These are phyloP conservation scores for Phytophthora colocasiae DNA, from an alignment of 352 stramenopile genomes.

Conservation along the genomic window DNA sequence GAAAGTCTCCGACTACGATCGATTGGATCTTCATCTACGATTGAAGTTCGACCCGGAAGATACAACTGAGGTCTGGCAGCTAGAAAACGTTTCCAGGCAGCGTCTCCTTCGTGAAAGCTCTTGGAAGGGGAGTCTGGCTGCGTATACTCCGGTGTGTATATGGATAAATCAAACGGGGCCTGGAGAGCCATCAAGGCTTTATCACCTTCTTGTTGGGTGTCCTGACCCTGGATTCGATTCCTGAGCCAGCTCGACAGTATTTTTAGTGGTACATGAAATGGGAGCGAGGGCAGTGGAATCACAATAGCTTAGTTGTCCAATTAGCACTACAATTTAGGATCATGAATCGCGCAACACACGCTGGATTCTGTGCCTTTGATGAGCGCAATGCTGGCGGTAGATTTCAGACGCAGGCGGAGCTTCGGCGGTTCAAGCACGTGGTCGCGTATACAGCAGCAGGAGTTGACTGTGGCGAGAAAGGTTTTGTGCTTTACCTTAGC, in stretches of 20 bases:
- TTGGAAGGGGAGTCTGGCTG: slow-evolving; percentile 15
- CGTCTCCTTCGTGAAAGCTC: slow-evolving; percentile 27
- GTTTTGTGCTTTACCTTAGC: slow-evolving; percentile 13
- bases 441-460: slow-evolving; percentile 54
- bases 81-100: slow-evolving; percentile 48
- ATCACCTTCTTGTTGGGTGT: too few species aligned
- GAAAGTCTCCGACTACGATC: slow-evolving; percentile 52
- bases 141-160: slow-evolving; percentile 53
- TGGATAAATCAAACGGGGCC: slow-evolving; percentile 40
- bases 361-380: slow-evolving; percentile 78
- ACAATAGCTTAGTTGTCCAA: too few species aligned
- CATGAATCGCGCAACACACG: slow-evolving; percentile 71
- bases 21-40: slow-evolving; percentile 47
- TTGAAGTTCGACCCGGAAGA: slow-evolving; percentile 49
- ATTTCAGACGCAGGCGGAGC: slow-evolving; percentile 79
- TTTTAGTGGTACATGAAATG: slow-evolving; percentile 28
- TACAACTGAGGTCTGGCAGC: slow-evolving; percentile 47
- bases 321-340: not conserved
- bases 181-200: slow-evolving; percentile 3
- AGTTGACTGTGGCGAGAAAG: slow-evolving; percentile 67
- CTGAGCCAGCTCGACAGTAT: slow-evolving; percentile 10
- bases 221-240: too few species aligned
- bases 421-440: slow-evolving; percentile 82
- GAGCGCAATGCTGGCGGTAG: slow-evolving; percentile 78
- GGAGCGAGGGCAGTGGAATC: not conserved